These are phyloP conservation scores for Saposhnikovia divaricata DNA, from an alignment of 129 eudicot genomes.

Conservation along the genomic window DNA sequence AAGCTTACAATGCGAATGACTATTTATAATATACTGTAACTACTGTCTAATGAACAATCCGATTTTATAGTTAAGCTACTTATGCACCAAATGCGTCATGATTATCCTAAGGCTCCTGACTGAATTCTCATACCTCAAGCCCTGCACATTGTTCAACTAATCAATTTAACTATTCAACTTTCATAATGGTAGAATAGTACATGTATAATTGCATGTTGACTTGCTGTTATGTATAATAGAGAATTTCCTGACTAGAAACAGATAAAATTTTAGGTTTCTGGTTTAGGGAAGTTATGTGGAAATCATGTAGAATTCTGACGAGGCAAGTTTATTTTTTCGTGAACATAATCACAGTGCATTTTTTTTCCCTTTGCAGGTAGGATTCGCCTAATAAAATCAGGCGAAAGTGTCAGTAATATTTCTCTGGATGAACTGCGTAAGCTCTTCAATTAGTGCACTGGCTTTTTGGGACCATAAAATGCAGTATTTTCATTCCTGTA, in stretches of 20 bases:
- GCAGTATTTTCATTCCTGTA: not conserved
- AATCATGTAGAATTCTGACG: not conserved
- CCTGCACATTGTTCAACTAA: not conserved
- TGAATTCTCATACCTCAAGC: not conserved
- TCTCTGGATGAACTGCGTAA: constrained; percentile 80
- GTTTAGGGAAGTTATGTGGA: not conserved
- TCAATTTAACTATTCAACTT: not conserved
- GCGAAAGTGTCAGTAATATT: constrained; percentile 49
- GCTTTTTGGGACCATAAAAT: not conserved
- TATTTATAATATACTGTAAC: not conserved
- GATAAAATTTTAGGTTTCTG: not conserved
- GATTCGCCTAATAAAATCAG: constrained; percentile 69
- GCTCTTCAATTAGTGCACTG: constrained; percentile 16
- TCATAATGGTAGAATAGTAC: too few species aligned
- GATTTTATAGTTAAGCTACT: not conserved
- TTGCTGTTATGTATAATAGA: not conserved
- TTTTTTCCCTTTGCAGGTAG: constrained; percentile 46
- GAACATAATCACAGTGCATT: not conserved
- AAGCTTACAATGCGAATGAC: not conserved
- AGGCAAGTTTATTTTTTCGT: not conserved
- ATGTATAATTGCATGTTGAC: not conserved
- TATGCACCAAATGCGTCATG: not conserved
- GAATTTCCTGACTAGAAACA: not conserved
- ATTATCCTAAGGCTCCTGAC: not conserved
- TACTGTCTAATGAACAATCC: not conserved